Conservation (phyloP, 371 early-diverging fungal genomes). For the Circinella umbellata region DNA sequence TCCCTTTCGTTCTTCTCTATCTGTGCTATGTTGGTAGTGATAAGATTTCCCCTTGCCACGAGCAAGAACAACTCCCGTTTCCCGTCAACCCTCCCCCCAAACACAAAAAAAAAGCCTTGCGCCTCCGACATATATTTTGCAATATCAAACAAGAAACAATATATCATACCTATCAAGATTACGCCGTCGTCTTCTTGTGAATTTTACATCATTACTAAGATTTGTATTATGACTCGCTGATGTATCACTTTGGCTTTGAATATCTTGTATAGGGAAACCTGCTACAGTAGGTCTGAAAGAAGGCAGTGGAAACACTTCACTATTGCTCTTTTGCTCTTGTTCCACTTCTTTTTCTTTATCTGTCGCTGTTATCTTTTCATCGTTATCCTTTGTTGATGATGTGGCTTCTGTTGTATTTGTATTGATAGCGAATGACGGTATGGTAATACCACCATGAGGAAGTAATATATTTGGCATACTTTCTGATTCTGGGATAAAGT, state of each 20-base stretch:
- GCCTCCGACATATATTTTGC: neutral
- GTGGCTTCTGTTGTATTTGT: neutral
- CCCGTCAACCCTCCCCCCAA: too few relatives aligned
- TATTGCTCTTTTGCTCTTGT: neutral
- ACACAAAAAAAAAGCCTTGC: too few relatives aligned
- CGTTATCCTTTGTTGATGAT: conserved; percentile 2
- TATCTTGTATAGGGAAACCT: conserved; percentile 5
- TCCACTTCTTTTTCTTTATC: neutral
- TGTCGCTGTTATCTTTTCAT: conserved; percentile 2
- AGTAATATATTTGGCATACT: conserved; percentile 42
- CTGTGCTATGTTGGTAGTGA: neutral
- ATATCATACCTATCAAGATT: conserved; percentile 39
- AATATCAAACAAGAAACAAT: neutral
- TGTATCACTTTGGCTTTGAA: conserved; percentile 10
- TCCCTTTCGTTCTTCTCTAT: too few relatives aligned
- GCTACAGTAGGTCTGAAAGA: conserved; percentile 12
- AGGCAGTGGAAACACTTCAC: conserved; percentile 1
- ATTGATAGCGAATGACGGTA: conserved; percentile 37
- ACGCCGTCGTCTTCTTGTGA: conserved; percentile 22
- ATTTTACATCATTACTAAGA: conserved; percentile 18
- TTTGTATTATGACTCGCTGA: conserved; percentile 15
- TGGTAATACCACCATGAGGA: conserved; percentile 35
- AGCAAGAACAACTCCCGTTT: neutral
- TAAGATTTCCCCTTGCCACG: neutral
- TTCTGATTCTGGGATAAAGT: conserved; percentile 29